phyloP scores from a whole-genome alignment of 495 filamentous ascomycete species.

The Penicillium coffeae region DNA sequence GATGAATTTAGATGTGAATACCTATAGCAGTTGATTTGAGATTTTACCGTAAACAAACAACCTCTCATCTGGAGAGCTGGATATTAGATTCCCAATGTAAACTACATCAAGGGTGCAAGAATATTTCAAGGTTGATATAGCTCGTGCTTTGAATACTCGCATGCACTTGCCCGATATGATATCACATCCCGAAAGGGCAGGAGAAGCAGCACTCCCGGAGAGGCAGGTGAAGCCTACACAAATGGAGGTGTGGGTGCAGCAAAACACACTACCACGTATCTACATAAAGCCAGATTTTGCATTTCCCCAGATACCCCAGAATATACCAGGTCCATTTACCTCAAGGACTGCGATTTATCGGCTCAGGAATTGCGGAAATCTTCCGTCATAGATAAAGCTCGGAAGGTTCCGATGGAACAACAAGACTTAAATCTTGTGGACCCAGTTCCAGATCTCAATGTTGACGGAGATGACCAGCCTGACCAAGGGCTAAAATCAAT shows the following conservation, averaged over 20 bases:
- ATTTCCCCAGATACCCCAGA: neutral
- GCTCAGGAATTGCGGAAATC: neutral
- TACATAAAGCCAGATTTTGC: neutral
- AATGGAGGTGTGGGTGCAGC: neutral
- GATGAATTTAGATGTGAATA: no score
- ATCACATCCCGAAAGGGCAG: neutral
- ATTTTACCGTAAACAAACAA: no score
- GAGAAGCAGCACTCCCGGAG: neutral
- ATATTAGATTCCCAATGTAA: no score
- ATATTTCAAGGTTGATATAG: no score
- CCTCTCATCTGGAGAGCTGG: no score
- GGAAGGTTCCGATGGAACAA: neutral
- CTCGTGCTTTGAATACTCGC: neutral
- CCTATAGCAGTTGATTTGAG: no score
- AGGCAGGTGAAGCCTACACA: neutral
- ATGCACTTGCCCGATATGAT: neutral
- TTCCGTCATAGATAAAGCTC: neutral
- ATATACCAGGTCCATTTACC: neutral
- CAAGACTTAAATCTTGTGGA: neutral
- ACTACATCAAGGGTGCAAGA: no score
- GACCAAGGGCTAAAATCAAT: neutral
- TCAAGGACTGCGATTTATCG: neutral
- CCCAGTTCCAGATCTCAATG: neutral
- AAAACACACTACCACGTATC: neutral
- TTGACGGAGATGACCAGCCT: neutral